Conservation (phyloP, 495 filamentous ascomycete species). For the Aspergillus biplanus region DNA sequence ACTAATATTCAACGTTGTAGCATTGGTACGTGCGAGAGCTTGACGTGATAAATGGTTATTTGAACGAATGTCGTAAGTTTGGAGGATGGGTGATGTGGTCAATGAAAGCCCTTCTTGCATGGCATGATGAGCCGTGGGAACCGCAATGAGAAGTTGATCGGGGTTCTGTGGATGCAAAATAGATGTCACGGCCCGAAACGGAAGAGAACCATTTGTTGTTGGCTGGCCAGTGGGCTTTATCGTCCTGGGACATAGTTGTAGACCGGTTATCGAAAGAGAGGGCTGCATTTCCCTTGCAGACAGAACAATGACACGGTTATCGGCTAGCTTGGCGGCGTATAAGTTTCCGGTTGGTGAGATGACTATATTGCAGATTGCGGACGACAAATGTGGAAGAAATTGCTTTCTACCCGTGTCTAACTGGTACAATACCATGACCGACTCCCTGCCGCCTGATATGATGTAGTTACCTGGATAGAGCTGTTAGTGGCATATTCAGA, state of each 20-base stretch:
- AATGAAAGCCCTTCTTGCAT: constrained; percentile 33
- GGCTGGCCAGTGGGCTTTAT: constrained; percentile 24
- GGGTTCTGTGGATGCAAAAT: constrained; percentile 59
- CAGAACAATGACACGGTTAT: constrained; percentile 87
- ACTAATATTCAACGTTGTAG: constrained; percentile 75
- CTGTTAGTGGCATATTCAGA: constrained; percentile 16
- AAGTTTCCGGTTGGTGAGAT: constrained; percentile 78
- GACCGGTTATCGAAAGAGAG: constrained; percentile 76
- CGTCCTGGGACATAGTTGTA: constrained; percentile 60
- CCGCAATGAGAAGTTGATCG: constrained; percentile 63
- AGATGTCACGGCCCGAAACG: constrained; percentile 29
- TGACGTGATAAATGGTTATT: constrained; percentile 78
- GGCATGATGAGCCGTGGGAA: constrained; percentile 53
- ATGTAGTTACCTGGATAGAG: constrained; percentile 79
- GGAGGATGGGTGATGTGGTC: constrained; percentile 60
- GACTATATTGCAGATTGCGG: constrained; percentile 78
- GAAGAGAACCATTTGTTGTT: constrained; percentile 18
- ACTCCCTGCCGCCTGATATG: constrained; percentile 89
- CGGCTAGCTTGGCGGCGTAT: constrained; percentile 81
- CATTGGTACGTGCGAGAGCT: constrained; percentile 83
- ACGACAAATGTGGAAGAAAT: constrained; percentile 84
- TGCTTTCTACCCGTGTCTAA: constrained; percentile 80
- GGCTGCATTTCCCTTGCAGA: constrained; percentile 87
- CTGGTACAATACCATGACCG: constrained; percentile 94
- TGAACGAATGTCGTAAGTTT: constrained; percentile 80